phyloP scores from a whole-genome alignment of 129 eudicot species.

The Flaveria brownii region DNA sequence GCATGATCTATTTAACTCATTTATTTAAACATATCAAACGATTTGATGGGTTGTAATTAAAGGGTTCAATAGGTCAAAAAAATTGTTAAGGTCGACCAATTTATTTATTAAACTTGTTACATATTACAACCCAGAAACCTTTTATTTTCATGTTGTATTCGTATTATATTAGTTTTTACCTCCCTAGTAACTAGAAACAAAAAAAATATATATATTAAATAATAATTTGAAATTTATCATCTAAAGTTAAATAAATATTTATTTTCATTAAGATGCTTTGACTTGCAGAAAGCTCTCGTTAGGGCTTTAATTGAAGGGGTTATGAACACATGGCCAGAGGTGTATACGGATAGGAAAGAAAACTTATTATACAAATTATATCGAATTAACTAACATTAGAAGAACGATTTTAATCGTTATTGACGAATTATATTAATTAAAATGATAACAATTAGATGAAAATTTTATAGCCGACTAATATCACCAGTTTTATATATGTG shows the following conservation, averaged over 20 bases:
- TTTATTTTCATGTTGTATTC: not conserved
- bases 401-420: not conserved
- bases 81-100: too few relatives aligned
- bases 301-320: slow-evolving; percentile 27
- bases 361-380: slow-evolving; percentile 1
- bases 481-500: not conserved
- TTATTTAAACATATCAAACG: too few relatives aligned
- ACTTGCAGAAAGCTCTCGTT: slow-evolving; percentile 18
- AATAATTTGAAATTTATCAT: not conserved
- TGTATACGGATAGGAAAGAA: slow-evolving; percentile 29
- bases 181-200: not conserved
- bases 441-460: not conserved
- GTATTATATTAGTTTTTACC: not conserved
- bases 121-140: not conserved
- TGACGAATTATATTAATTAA: not conserved
- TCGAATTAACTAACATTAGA: not conserved
- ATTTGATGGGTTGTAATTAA: too few relatives aligned
- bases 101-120: too few relatives aligned
- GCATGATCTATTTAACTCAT: too few relatives aligned
- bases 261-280: slow-evolving; percentile 29
- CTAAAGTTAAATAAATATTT: not conserved
- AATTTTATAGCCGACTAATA: not conserved
- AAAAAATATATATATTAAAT: not conserved
- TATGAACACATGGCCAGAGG: slow-evolving; percentile 44
- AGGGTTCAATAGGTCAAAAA: too few relatives aligned